Conservation (phyloP, 2,329 filamentous ascomycete species). For the Emergomyces pasteurianus region DNA sequence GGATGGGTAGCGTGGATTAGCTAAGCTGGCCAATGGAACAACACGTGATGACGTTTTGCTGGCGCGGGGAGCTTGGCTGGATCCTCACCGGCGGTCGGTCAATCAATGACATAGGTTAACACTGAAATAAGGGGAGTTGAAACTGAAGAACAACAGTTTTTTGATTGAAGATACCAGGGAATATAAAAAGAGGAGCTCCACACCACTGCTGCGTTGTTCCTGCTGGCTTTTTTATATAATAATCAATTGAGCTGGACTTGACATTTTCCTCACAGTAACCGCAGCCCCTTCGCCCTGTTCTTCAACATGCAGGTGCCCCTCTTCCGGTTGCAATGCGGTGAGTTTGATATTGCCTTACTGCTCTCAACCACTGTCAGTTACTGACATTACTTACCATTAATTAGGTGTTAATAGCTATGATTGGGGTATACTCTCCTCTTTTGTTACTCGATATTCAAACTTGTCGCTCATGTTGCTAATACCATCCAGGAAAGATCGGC, state of each 20-base stretch:
- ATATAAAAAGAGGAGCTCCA: background rate
- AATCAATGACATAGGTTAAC: too few species aligned
- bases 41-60: background rate
- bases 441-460: slow-evolving; percentile 5
- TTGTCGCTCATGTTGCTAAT: background rate
- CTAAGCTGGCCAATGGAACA: background rate
- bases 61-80: background rate
- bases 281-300: background rate
- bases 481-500: slow-evolving; percentile 62
- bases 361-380: background rate
- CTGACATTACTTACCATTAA: background rate
- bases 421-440: slow-evolving; percentile 54
- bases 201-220: background rate
- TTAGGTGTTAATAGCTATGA: slow-evolving; percentile 94
- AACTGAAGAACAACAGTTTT: background rate
- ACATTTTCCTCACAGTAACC: background rate
- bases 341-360: slow-evolving; percentile 9
- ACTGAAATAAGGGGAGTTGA: background rate
- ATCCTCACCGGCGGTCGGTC: background rate
- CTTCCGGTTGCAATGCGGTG: slow-evolving; percentile 58
- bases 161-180: background rate
- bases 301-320: slow-evolving; percentile 62
- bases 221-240: background rate
- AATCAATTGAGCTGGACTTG: background rate
- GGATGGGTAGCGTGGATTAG: background rate